A percentile compares a stretch with the other conserved stretches of the same genome.
These are phyloP conservation scores for Nadsonia commutata DNA, from an alignment of 1,139 yeast genomes.

Conservation along the genomic window DNA sequence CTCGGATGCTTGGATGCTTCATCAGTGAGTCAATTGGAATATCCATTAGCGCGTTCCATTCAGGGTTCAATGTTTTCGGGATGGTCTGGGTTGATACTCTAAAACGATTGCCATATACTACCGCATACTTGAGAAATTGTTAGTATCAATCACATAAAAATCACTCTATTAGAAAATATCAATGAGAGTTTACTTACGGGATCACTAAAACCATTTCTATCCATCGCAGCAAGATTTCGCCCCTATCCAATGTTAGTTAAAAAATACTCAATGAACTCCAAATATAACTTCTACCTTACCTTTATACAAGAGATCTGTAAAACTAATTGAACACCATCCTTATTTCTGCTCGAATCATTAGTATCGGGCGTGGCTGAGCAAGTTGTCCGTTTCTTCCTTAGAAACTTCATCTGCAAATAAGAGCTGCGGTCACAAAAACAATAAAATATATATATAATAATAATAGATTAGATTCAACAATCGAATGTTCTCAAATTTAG, in stretches of 20 bases:
- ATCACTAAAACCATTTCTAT: constrained; percentile 1
- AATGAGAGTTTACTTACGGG: constrained; percentile 5
- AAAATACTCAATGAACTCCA: neutral
- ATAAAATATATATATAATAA: no score
- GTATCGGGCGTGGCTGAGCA: neutral
- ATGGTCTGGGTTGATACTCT: constrained; percentile 22
- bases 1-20: constrained; percentile 17
- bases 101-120: constrained; percentile 17
- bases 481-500: no score
- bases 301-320: neutral
- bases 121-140: constrained; percentile 11
- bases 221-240: neutral
- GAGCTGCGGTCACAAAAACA: no score
- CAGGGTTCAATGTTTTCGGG: constrained; percentile 21
- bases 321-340: neutral
- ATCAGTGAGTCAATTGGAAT: constrained; percentile 15
- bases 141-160: neutral
- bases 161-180: neutral
- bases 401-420: neutral
- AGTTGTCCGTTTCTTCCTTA: neutral
- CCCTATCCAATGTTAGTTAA: neutral
- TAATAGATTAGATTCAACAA: no score
- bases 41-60: constrained; percentile 23
- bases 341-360: neutral
- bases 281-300: neutral